Evolutionary conservation across 495 filamentous ascomycete genomes (phyloP).

Genomic region (Massariosphaeria phaeospora): DNA sequence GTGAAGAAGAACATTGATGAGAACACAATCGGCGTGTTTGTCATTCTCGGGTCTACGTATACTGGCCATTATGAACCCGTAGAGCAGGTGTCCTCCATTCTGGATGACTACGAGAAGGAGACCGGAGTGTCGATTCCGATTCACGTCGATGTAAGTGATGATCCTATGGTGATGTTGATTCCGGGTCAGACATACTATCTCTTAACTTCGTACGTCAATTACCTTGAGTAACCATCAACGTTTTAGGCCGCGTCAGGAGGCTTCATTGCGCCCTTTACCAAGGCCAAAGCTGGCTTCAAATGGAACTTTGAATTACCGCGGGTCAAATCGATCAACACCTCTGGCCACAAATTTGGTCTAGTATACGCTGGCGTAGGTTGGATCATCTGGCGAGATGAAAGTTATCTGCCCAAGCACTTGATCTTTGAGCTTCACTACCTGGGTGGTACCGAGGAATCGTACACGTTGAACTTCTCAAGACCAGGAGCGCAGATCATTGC

Average conservation of each 20-base stretch:
- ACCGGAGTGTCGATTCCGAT: conserved; percentile 67
- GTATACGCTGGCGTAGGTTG: conserved; percentile 70
- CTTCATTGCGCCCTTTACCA: conserved; percentile 68
- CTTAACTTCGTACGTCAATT: background rate
- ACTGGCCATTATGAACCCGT: conserved; percentile 67
- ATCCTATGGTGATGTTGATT: background rate
- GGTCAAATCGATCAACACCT: conserved; percentile 70
- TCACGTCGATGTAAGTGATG: conserved; percentile 54
- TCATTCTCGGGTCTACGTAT: conserved; percentile 69
- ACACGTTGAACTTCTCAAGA: conserved; percentile 70
- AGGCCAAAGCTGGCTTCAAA: conserved; percentile 55
- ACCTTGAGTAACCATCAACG: background rate
- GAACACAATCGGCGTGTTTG: conserved; percentile 74
- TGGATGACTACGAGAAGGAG: conserved; percentile 60
- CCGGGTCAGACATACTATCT: no score
- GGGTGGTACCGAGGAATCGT: conserved; percentile 68
- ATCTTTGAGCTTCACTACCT: conserved; percentile 73
- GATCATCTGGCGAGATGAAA: conserved; percentile 69
- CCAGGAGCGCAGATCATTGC: conserved; percentile 67
- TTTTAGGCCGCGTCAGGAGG: conserved; percentile 59
- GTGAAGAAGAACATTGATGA: conserved; percentile 66
- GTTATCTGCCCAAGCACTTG: conserved; percentile 62
- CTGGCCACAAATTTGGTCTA: conserved; percentile 70
- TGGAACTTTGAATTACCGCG: conserved; percentile 68
- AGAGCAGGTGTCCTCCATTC: conserved; percentile 58